Base-by-base conservation (phyloP, 257 asterid species). In the Orobanche coerulescens region DNA sequence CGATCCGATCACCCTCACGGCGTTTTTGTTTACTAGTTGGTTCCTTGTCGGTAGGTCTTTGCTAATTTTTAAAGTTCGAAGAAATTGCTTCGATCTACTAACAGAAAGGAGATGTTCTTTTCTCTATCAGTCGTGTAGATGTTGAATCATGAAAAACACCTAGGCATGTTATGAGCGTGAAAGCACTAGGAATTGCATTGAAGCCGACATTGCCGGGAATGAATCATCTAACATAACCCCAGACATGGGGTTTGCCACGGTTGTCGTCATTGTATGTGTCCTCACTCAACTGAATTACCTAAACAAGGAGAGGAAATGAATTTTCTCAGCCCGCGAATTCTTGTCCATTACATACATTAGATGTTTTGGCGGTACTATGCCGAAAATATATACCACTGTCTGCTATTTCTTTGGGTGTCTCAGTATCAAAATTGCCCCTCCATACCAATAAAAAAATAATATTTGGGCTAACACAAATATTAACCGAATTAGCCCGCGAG, bases 81-180 rank as follows among this genome's bases (percentile, higher is more conserved):
- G 7, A 5, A 2, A 12, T 33, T 22, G 13, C 23, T 5, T 40
- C 10, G 42, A 61, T 15, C 16, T 12, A 37, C 60, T 10, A 31
- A 14, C 18, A 42, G 26, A 5, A 36, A 39, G n/a, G 31, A 12
- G 28, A 26, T 12, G 2, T 13, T 22, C 26, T 49, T 58, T 13
- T 10, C 25, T 50, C 42, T 4, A 31, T 42, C 23, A n/a, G 30
- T 7, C 31, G 6, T 46, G 24, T 34, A 37, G 65, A 49, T 49
- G 16, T 57, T 11, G 44, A 44, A 30, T 44, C 26, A 50, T 20
- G 40, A n/a, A 20, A 50, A 31, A 10, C 62, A 31, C 7, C 54
- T 18, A 78, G 74, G 62, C 84, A 88, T 94, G 94, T 89, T 30
- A 89, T 86, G 96, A 89, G 96, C 61, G 94, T 89, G 34, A 82